phyloP scores from a whole-genome alignment of 768 basidiomycete species.

The Rhizopogon rudus region DNA sequence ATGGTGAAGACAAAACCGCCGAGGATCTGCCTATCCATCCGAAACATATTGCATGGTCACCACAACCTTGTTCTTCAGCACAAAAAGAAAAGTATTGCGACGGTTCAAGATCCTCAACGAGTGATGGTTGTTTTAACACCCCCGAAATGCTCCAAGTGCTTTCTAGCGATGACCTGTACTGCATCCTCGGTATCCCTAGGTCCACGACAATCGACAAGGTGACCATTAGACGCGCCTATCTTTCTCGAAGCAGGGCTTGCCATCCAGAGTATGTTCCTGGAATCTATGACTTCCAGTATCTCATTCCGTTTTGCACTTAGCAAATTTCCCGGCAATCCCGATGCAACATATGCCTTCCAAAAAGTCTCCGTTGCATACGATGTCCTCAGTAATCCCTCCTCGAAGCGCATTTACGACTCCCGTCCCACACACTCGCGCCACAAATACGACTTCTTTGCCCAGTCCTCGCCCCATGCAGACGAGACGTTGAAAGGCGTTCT shows the following conservation, averaged over 20 bases:
- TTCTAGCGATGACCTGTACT: conserved; percentile 62
- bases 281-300: neutral
- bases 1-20: conserved; percentile 46
- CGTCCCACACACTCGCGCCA: conserved; percentile 36
- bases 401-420: conserved; percentile 64
- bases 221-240: conserved; percentile 69
- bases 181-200: conserved; percentile 61
- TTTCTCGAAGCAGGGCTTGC: conserved; percentile 67
- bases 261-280: conserved; percentile 76
- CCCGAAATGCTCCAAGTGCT: conserved; percentile 42
- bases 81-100: conserved; percentile 8
- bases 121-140: conserved; percentile 7
- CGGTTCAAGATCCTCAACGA: neutral
- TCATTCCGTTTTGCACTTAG: conserved; percentile 33
- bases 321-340: conserved; percentile 71
- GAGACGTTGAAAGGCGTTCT: conserved; percentile 78
- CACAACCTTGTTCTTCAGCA: conserved; percentile 12
- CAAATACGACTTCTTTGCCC: conserved; percentile 49
- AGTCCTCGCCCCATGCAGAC: conserved; percentile 56
- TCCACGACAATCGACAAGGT: conserved; percentile 49
- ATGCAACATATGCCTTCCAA: conserved; percentile 82
- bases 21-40: conserved; percentile 25
- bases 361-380: conserved; percentile 82
- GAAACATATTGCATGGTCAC: conserved; percentile 25
- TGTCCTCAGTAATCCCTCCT: conserved; percentile 68